Conservation (phyloP, 257 asterid genomes). For the Ilex aquifolium region DNA sequence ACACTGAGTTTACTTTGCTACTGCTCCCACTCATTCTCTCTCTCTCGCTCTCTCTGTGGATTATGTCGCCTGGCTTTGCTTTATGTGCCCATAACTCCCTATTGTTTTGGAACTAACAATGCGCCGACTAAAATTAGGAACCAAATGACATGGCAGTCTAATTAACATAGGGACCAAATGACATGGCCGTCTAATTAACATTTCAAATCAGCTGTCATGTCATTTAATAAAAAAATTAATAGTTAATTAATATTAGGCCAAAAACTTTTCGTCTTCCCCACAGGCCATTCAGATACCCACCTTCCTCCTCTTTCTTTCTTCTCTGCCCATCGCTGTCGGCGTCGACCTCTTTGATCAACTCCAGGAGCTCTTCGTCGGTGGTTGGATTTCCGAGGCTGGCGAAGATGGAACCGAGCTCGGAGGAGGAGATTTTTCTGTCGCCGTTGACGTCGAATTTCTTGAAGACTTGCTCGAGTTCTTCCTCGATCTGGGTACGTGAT, state of each 20-base stretch:
- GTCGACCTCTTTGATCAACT: slow-evolving; percentile 23
- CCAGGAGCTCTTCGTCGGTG: slow-evolving; percentile 14
- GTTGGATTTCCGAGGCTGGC: slow-evolving; percentile 15
- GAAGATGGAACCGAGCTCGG: slow-evolving; percentile 16
- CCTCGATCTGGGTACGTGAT: not conserved
- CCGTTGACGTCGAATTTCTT: slow-evolving; percentile 5
- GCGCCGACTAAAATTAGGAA: too few species aligned
- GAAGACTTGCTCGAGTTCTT: slow-evolving; percentile 25
- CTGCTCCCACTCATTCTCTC: not conserved
- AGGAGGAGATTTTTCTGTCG: slow-evolving; percentile 16
- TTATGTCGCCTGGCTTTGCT: too few species aligned
- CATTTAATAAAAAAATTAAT: too few species aligned
- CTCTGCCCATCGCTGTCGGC: slow-evolving; percentile 24
- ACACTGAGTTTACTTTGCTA: slow-evolving; percentile 50
- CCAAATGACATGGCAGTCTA: too few species aligned
- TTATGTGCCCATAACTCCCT: too few species aligned
- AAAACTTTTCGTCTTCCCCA: too few species aligned
- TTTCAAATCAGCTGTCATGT: too few species aligned
- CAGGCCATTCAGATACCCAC: too few species aligned
- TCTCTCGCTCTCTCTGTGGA: not conserved
- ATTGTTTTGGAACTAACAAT: too few species aligned
- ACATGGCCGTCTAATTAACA: too few species aligned
- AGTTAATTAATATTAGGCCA: too few species aligned
- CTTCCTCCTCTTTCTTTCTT: not conserved
- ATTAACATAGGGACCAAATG: too few species aligned